These are phyloP conservation scores for Calonectria multiphialidica DNA, from an alignment of 2,329 filamentous ascomycete species.

Conservation along the genomic window DNA sequence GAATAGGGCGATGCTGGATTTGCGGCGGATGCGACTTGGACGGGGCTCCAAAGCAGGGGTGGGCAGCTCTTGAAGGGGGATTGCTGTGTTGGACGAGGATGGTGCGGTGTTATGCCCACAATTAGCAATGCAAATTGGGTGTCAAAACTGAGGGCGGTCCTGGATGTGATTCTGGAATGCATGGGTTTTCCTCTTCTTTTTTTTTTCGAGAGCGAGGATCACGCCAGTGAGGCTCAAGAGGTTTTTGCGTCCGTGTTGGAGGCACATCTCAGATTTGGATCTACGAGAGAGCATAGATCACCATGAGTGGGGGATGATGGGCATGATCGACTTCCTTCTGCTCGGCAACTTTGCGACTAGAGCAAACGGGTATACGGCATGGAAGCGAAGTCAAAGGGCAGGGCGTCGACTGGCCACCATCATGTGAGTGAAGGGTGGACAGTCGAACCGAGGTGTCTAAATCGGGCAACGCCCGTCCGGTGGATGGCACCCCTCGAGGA, in stretches of 20 bases:
- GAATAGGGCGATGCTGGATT: constrained; percentile 12
- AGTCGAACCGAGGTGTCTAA: constrained; percentile 31
- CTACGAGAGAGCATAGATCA: not conserved
- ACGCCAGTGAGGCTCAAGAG: not conserved
- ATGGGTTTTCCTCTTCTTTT: not conserved
- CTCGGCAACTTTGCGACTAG: not conserved
- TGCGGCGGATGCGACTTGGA: constrained; percentile 8
- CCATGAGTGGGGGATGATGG: not conserved
- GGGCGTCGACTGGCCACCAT: constrained; percentile 14
- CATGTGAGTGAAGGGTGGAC: constrained; percentile 29
- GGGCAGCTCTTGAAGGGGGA: not conserved
- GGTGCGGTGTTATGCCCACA: constrained; percentile 9
- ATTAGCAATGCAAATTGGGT: not conserved
- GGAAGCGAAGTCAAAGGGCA: not conserved
- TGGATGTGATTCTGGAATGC: not conserved
- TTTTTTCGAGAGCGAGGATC: not conserved
- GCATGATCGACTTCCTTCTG: not conserved
- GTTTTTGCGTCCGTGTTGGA: not conserved
- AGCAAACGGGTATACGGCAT: constrained; percentile 1
- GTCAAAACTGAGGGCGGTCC: not conserved
- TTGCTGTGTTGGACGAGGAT: not conserved
- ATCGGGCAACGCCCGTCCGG: constrained; percentile 29
- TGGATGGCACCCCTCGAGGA: constrained; percentile 25
- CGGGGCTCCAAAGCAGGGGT: constrained; percentile 1
- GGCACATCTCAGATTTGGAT: not conserved